A percentile compares a stretch with the other conserved stretches of the same genome.
Evolutionary conservation across 2,329 filamentous ascomycete genomes (phyloP).

Genomic region (Sclerotinia spermophila): DNA sequence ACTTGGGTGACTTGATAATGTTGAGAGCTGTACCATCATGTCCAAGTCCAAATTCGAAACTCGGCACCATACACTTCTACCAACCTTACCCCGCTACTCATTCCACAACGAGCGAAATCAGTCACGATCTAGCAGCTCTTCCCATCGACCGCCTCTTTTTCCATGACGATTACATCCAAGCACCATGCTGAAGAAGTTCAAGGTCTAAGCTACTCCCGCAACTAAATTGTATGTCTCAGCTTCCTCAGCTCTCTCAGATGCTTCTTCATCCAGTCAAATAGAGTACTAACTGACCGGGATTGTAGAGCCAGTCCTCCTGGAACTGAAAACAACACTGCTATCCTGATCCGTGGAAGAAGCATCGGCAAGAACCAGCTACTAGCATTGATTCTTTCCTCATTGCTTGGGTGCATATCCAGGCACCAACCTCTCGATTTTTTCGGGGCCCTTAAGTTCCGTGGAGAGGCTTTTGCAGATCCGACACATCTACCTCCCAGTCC

Average conservation of each 20-base stretch:
- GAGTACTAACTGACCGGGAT: too few species aligned
- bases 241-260: too few species aligned
- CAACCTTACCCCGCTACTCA: background rate
- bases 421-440: too few species aligned
- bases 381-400: background rate
- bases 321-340: background rate
- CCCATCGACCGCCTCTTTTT: background rate
- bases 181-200: background rate
- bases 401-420: too few species aligned
- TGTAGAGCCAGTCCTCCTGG: background rate
- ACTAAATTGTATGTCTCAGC: rapidly evolving
- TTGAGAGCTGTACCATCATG: background rate
- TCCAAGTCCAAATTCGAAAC: background rate
- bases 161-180: background rate
- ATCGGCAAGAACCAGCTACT: background rate
- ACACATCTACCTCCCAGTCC: background rate
- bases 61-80: background rate
- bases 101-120: background rate
- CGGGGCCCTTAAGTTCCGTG: background rate
- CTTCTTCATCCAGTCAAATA: too few species aligned
- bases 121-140: background rate
- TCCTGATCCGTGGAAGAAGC: background rate
- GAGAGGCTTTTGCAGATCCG: background rate
- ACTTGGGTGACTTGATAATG: background rate
- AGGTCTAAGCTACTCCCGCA: too few species aligned